Conservation (phyloP, 179 eudicot genomes). For the Silene vulgaris region DNA sequence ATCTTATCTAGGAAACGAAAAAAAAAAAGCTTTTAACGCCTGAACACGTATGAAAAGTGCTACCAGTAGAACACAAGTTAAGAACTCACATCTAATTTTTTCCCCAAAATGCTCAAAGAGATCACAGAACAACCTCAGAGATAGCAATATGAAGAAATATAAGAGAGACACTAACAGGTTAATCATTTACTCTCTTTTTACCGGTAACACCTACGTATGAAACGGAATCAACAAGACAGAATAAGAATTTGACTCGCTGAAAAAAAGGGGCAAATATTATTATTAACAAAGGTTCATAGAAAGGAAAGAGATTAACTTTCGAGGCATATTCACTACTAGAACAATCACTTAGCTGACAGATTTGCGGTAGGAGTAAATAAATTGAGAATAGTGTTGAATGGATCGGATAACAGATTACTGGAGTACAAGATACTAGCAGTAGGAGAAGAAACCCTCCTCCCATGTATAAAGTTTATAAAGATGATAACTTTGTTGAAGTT, state of each 20-base stretch:
- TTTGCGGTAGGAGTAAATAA: too few species aligned
- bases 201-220: too few species aligned
- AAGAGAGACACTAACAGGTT: neutral
- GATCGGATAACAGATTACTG: neutral
- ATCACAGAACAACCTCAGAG: neutral
- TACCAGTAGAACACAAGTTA: neutral
- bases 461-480: neutral
- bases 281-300: too few species aligned
- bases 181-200: neutral
- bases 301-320: neutral
- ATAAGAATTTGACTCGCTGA: neutral
- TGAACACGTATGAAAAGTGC: neutral
- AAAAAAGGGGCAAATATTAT: too few species aligned
- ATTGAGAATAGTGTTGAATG: neutral
- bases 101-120: neutral
- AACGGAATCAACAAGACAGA: neutral
- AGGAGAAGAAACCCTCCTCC: neutral
- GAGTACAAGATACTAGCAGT: neutral
- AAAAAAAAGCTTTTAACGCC: neutral
- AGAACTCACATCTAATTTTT: neutral
- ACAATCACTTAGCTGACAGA: neutral
- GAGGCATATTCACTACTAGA: neutral
- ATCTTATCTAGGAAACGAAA: neutral
- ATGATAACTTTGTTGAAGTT: constrained; percentile 3
- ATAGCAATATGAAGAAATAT: neutral